These are phyloP conservation scores for Hevea brasiliensis DNA, from an alignment of 345 rosid species.

Conservation along the genomic window DNA sequence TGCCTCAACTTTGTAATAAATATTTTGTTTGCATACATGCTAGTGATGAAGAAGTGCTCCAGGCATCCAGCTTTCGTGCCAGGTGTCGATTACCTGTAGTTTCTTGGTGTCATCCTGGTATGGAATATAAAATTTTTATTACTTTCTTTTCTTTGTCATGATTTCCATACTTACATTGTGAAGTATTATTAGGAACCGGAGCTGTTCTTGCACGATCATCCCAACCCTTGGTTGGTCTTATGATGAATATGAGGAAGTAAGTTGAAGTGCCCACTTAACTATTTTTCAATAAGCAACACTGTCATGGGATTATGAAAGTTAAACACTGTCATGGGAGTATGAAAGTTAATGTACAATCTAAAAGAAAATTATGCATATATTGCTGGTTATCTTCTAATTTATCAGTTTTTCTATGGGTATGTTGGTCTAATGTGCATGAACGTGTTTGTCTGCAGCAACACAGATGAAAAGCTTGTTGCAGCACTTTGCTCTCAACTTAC, in stretches of 20 bases:
- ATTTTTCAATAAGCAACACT: neutral
- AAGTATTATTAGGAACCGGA: slow-evolving; percentile 56
- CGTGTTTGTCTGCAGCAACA: slow-evolving; percentile 53
- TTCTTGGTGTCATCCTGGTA: slow-evolving; percentile 97
- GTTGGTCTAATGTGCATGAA: slow-evolving; percentile 12
- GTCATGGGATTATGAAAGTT: neutral
- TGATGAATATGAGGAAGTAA: slow-evolving; percentile 98
- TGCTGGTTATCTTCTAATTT: neutral
- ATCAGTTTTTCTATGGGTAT: neutral
- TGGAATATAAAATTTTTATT: slow-evolving; percentile 16
- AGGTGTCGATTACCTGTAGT: slow-evolving; percentile 83
- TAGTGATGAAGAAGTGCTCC: slow-evolving; percentile 84
- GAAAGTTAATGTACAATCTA: neutral
- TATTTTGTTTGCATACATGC: slow-evolving; percentile 27
- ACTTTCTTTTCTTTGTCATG: neutral
- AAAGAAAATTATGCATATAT: neutral
- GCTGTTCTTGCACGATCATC: slow-evolving; percentile 99
- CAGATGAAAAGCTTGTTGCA: slow-evolving; percentile 95
- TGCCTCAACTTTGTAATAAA: slow-evolving; percentile 19
- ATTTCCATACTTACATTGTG: slow-evolving; percentile 26
- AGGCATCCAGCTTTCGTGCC: slow-evolving; percentile 88
- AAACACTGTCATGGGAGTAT: neutral
- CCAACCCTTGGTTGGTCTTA: slow-evolving; percentile 93
- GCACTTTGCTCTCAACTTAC: slow-evolving; percentile 70
- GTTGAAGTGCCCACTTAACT: slow-evolving; percentile 18